Conservation (phyloP, 352 stramenopile genomes). For the Phytopythium montanum region DNA sequence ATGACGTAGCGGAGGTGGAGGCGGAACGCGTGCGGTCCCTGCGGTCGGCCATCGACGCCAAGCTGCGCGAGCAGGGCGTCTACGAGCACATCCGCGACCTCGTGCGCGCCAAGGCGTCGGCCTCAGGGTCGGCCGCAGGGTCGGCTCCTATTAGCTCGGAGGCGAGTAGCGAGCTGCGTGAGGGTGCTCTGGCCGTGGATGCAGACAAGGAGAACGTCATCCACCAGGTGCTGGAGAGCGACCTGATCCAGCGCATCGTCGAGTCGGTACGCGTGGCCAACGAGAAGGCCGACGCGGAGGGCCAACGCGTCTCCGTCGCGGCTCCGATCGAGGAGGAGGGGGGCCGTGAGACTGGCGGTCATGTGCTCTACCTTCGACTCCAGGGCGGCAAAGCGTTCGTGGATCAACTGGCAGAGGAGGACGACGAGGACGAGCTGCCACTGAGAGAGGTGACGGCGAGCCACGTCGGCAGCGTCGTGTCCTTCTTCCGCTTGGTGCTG, state of each 20-base stretch:
- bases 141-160: background rate
- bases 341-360: constrained; percentile 12
- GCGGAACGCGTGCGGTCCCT: constrained; percentile 42
- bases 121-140: no score
- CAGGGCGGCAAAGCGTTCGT: constrained; percentile 65
- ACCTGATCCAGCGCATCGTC: constrained; percentile 71
- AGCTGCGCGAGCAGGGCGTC: constrained; percentile 69
- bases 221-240: constrained; percentile 62
- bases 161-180: background rate
- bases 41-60: constrained; percentile 65
- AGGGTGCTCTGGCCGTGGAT: background rate
- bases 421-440: constrained; percentile 13
- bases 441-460: constrained; percentile 11
- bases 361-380: constrained; percentile 52
- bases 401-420: constrained; percentile 49
- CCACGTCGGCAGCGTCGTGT: constrained; percentile 37
- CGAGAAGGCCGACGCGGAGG: background rate
- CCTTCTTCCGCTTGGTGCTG: constrained; percentile 51
- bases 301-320: background rate
- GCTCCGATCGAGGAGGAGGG: background rate
- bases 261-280: constrained; percentile 21
- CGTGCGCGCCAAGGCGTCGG: constrained; percentile 30
- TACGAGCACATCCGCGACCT: constrained; percentile 71
- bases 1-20: background rate
- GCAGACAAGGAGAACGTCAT: constrained; percentile 30